Percentiles rank a stretch among this genome's conserved stretches.
Conservation (phyloP, 129 eudicot genomes). For the Flaveria ramosissima region DNA sequence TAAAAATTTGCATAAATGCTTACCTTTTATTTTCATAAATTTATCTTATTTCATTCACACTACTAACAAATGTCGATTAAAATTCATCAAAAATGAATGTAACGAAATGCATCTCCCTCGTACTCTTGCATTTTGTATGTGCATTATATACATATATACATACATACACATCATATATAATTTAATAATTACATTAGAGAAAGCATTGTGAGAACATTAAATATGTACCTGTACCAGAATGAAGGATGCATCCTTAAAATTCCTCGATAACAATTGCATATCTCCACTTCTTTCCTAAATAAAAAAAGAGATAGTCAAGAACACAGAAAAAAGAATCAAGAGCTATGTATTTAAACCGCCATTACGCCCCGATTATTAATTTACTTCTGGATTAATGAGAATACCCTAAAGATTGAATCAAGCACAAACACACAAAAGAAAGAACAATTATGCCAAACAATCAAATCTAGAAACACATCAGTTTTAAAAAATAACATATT, state of each 20-base stretch:
- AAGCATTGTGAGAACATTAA: not conserved
- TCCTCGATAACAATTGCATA: slow-evolving; percentile 18
- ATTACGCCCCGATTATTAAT: not conserved
- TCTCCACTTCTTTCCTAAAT: slow-evolving; percentile 24
- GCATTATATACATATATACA: too few species aligned
- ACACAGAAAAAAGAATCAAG: not conserved
- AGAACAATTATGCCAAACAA: not conserved
- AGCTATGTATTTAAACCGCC: not conserved
- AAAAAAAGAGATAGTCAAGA: not conserved
- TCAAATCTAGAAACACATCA: not conserved
- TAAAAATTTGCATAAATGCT: not conserved
- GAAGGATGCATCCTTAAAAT: not conserved
- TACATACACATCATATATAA: not conserved
- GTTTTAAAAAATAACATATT: not conserved
- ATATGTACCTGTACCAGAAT: slow-evolving; percentile 1
- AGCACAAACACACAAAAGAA: not conserved
- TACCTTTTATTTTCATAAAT: not conserved
- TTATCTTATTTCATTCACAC: not conserved
- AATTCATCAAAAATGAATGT: not conserved
- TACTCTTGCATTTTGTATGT: too few species aligned
- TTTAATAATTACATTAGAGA: not conserved
- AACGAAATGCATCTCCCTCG: not conserved
- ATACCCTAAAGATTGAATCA: not conserved
- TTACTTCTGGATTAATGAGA: not conserved
- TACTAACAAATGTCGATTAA: not conserved